phyloP scores from a whole-genome alignment of 345 rosid genomes.

The Conringia planisiliqua region DNA sequence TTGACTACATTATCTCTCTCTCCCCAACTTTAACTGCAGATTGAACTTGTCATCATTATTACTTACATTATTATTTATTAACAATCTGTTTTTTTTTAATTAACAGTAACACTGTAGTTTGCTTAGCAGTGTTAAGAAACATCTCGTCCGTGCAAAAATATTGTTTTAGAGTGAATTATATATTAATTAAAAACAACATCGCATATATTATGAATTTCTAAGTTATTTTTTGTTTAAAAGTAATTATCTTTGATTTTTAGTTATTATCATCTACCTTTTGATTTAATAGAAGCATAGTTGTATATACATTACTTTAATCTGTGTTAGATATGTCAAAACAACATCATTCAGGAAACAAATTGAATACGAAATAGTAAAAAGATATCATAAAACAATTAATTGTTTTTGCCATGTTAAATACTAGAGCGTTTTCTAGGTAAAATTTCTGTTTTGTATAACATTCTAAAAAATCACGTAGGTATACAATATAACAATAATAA shows the following conservation, averaged over 20 bases:
- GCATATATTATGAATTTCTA: neutral
- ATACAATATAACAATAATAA: neutral
- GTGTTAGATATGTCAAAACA: neutral
- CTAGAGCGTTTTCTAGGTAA: neutral
- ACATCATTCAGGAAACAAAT: neutral
- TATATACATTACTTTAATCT: neutral
- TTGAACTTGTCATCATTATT: constrained; percentile 19
- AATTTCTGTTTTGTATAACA: neutral
- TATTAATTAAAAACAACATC: neutral
- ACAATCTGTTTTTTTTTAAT: neutral
- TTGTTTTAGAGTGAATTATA: neutral
- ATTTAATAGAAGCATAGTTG: neutral
- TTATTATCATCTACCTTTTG: neutral
- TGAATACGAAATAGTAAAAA: neutral
- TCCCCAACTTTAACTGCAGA: constrained; percentile 14
- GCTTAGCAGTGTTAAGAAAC: constrained; percentile 15
- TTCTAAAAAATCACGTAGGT: neutral
- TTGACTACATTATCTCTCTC: constrained; percentile 30
- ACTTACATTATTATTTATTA: neutral
- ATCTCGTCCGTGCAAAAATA: neutral
- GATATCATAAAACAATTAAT: neutral
- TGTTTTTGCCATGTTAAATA: neutral
- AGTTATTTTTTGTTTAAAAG: neutral
- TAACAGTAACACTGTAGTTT: constrained; percentile 4
- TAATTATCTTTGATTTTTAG: neutral